Base-by-base conservation (phyloP, 2,329 filamentous ascomycete species). In the Fusarium redolens region DNA sequence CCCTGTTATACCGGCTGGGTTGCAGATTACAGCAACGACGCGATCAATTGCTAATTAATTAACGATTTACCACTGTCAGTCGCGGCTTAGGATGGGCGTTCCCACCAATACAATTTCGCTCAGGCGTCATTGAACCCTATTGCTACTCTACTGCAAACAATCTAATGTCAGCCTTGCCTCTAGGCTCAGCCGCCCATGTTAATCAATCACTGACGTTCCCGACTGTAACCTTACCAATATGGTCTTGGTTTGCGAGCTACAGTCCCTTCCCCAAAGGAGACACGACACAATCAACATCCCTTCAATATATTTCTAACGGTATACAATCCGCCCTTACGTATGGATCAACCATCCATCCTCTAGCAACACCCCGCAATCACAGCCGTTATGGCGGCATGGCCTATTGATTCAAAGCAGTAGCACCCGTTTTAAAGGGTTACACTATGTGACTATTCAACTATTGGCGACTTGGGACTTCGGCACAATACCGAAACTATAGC, bases 61-160 rank as follows among this genome's bases (percentile, higher is more conserved):
- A 64, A 30, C 61, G 37, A 57, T 60, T 73, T 67, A 69, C 72
- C 75, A 66, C 63, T 68, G 60, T 41, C 41, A 64, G 66, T 55
- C 40, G 50, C 54, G 64, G 50, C 38, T 68, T 65, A 35, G 38
- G 54, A 50, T 52, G n/a, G 50, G 57, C 44, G 44, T 43, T 55
- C 61, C 61, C 65, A 63, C 51, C 50, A 63, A 52, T 56, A 44
- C 60, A 59, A 55, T 56, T 41, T 56, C 35, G 30, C 25, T 41
- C 55, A 61, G 66, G 44, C 52, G 33, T 52, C 41, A 43, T 50
- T 56, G 40, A 35, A 54, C 56, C 40, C 41, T 57, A 35, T 25
- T 18, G 35, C 35, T 55, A 30, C 37, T 44, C 25, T 52, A 64
- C 50, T 31, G 11, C 37, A 43, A 48, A 40, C 44, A 37, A 22